Percentiles rank a stretch among this genome's conserved stretches.
Evolutionary conservation across 371 early-diverging fungal species (phyloP).

Genomic region (Rhizomucor pusillus): DNA sequence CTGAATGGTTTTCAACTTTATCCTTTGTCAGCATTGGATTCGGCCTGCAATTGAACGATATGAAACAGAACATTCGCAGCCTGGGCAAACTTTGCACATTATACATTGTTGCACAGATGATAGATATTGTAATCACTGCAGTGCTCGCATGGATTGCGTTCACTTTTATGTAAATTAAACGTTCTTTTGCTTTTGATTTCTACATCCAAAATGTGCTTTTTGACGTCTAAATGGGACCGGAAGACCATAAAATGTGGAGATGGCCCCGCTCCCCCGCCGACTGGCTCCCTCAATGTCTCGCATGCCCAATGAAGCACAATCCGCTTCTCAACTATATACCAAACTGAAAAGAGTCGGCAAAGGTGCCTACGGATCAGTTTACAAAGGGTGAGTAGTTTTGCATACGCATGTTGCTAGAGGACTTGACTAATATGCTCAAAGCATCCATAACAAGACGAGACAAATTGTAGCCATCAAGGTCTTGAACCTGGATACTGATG

Average conservation of each 20-base stretch:
- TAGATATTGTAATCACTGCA: slow-evolving; percentile 55
- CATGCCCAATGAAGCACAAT: slow-evolving; percentile 8
- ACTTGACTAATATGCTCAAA: slow-evolving; percentile 12
- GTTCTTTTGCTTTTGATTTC: too few species aligned
- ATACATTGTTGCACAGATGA: slow-evolving; percentile 55
- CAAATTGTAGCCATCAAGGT: slow-evolving; percentile 93
- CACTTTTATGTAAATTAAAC: slow-evolving; percentile 20
- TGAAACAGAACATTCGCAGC: slow-evolving; percentile 48
- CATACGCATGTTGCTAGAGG: not conserved
- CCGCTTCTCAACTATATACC: slow-evolving; percentile 42
- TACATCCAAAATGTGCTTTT: too few species aligned
- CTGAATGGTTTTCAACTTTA: slow-evolving; percentile 63
- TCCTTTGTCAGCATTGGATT: slow-evolving; percentile 63
- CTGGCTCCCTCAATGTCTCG: too few species aligned
- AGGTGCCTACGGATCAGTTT: slow-evolving; percentile 58
- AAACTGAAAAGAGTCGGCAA: slow-evolving; percentile 47
- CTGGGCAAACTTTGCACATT: slow-evolving; percentile 52
- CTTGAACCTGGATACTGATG: slow-evolving; percentile 92
- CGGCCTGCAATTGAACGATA: slow-evolving; percentile 52
- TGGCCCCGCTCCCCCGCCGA: slow-evolving; percentile 7
- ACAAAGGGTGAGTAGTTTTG: slow-evolving; percentile 37
- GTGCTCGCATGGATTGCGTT: slow-evolving; percentile 58
- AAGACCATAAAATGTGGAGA: too few species aligned
- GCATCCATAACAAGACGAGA: slow-evolving; percentile 65
- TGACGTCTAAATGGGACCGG: too few species aligned